phyloP scores from a whole-genome alignment of 75 land plant species.

The Sequoia sempervirens region DNA sequence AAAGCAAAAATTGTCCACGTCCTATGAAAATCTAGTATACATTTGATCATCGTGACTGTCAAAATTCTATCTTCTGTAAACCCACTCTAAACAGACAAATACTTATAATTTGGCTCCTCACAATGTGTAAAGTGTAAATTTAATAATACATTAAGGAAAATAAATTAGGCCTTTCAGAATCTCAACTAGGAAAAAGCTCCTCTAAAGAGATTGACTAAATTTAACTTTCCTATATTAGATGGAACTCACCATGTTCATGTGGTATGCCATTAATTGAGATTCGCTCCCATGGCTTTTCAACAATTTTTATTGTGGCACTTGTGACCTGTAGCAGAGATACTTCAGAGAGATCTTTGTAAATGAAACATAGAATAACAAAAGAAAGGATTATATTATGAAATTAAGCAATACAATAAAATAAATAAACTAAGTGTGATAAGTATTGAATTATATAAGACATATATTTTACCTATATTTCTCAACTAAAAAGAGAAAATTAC shows the following conservation, averaged over 20 bases:
- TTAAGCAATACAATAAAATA: neutral
- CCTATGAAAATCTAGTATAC: neutral
- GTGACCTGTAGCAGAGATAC: conserved; percentile 47
- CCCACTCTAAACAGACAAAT: neutral
- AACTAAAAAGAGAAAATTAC: neutral
- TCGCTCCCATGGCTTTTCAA: conserved; percentile 95
- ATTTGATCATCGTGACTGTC: neutral
- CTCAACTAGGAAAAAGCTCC: neutral
- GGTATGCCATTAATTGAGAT: conserved; percentile 54
- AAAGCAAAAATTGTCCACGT: neutral
- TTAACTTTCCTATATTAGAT: neutral
- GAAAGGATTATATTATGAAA: neutral
- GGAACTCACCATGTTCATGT: conserved; percentile 80
- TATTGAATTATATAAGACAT: neutral
- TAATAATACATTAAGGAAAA: conserved; percentile 1
- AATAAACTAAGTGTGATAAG: neutral
- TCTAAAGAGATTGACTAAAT: neutral
- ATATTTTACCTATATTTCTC: neutral
- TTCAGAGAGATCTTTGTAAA: neutral
- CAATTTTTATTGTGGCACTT: conserved; percentile 48
- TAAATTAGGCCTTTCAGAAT: neutral
- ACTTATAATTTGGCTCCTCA: neutral
- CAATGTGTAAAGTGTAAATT: neutral
- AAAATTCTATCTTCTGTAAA: neutral
- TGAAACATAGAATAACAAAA: neutral